Conservation (phyloP, 1,284 basidiomycete species). For the Leccinum olivaceoglutinosum region DNA sequence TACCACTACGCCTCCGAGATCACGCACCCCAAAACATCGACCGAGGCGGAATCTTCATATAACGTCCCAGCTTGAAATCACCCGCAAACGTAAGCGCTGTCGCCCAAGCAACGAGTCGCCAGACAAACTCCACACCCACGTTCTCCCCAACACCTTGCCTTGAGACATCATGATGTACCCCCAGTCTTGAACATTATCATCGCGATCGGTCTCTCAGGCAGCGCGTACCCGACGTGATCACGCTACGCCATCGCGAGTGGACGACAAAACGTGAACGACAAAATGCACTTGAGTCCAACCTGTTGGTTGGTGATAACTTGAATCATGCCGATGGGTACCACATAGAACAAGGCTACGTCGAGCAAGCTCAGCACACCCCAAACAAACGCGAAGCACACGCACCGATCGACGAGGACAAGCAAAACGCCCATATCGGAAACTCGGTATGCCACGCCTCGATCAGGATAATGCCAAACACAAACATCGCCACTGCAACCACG, state of each 20-base stretch:
- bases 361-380: not conserved
- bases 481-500: conserved; percentile 35
- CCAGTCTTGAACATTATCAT: conserved; percentile 47
- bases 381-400: not conserved
- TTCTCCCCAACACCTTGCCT: conserved; percentile 15
- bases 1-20: not conserved
- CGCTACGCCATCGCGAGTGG: conserved; percentile 9
- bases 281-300: conserved; percentile 37
- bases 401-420: conserved; percentile 34
- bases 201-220: conserved; percentile 41
- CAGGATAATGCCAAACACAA: conserved; percentile 51
- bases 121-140: not conserved
- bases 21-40: conserved; percentile 36
- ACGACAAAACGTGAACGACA: not conserved
- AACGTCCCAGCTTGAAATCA: conserved; percentile 47
- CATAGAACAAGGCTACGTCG: conserved; percentile 39
- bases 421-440: conserved; percentile 51
- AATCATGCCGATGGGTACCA: conserved; percentile 47
- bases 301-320: conserved; percentile 39
- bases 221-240: conserved; percentile 40
- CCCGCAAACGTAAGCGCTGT: conserved; percentile 34
- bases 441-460: conserved; percentile 57
- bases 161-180: conserved; percentile 36
- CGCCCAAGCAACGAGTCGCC: not conserved
- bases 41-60: conserved; percentile 51